Conservation (phyloP, 108 stramenopile species). For the Epipyxis sp. region DNA sequence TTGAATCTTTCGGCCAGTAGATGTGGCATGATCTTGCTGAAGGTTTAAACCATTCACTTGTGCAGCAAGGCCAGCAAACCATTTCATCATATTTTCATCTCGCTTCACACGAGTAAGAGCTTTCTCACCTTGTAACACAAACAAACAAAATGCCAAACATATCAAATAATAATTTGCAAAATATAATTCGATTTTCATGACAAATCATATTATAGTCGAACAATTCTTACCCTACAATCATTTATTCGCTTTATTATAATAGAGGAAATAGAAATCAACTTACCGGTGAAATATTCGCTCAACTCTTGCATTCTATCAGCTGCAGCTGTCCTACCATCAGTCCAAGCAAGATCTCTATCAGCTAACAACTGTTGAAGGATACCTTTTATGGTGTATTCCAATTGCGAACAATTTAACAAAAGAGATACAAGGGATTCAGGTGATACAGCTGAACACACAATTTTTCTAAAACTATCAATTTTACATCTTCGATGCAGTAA, state of each 20-base stretch:
- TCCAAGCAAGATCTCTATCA: conserved; percentile 56
- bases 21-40: conserved; percentile 54
- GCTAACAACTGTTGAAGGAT: conserved; percentile 49
- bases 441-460: not conserved
- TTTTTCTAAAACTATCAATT: not conserved
- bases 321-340: conserved; percentile 37
- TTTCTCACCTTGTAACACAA: too few relatives aligned
- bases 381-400: conserved; percentile 60
- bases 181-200: too few relatives aligned
- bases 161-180: too few relatives aligned
- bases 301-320: conserved; percentile 55
- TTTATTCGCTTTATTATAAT: too few relatives aligned
- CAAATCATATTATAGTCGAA: too few relatives aligned
- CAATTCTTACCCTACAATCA: too few relatives aligned
- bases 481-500: conserved; percentile 59
- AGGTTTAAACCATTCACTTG: conserved; percentile 53
- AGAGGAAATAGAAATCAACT: too few relatives aligned
- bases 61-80: conserved; percentile 55
- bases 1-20: conserved; percentile 62
- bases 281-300: conserved; percentile 57
- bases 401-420: conserved; percentile 57
- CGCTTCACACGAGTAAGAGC: conserved; percentile 52
- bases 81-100: conserved; percentile 55
- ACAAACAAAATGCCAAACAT: too few relatives aligned
- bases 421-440: conserved; percentile 49